Percentiles rank a stretch among this genome's conserved stretches.
Evolutionary conservation across 2,329 filamentous ascomycete species (phyloP).

Genomic region (Aureobasidium uvarum): DNA sequence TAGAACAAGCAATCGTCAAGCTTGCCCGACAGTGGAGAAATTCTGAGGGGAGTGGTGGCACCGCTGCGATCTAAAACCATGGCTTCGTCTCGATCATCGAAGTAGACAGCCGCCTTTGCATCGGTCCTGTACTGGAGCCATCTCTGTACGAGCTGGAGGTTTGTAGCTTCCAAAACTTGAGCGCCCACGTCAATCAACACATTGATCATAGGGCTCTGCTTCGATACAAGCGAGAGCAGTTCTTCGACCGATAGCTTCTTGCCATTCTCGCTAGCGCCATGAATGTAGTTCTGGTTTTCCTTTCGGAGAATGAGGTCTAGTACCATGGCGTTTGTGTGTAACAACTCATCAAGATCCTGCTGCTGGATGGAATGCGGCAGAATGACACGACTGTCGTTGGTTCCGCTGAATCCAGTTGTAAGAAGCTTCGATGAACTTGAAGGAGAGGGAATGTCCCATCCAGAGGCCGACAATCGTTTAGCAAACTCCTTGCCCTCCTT

Average conservation of each 20-base stretch:
- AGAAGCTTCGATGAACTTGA: constrained; percentile 45
- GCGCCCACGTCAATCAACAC: constrained; percentile 72
- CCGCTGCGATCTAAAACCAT: constrained; percentile 54
- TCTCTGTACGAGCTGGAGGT: constrained; percentile 51
- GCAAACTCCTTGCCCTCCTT: constrained; percentile 63
- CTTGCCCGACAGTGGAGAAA: constrained; percentile 58
- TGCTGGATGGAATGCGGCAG: constrained; percentile 63
- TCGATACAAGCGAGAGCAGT: constrained; percentile 49
- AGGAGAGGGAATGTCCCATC: constrained; percentile 62
- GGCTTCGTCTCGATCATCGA: constrained; percentile 56
- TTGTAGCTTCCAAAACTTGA: constrained; percentile 63
- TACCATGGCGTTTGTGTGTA: constrained; percentile 67
- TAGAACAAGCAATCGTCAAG: constrained; percentile 63
- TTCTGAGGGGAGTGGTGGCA: constrained; percentile 51
- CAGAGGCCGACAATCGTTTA: constrained; percentile 62
- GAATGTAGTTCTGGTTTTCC: constrained; percentile 48
- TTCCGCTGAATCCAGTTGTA: constrained; percentile 70
- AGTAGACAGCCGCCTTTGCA: constrained; percentile 49
- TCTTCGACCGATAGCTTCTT: background rate
- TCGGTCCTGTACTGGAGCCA: constrained; percentile 50
- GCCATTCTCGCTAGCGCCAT: background rate
- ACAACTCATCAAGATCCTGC: constrained; percentile 56
- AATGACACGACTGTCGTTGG: constrained; percentile 62
- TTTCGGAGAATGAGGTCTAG: constrained; percentile 57
- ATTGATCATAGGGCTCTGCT: constrained; percentile 44